These are phyloP conservation scores for Inga oerstediana DNA, from an alignment of 306 rosid genomes.

Conservation along the genomic window DNA sequence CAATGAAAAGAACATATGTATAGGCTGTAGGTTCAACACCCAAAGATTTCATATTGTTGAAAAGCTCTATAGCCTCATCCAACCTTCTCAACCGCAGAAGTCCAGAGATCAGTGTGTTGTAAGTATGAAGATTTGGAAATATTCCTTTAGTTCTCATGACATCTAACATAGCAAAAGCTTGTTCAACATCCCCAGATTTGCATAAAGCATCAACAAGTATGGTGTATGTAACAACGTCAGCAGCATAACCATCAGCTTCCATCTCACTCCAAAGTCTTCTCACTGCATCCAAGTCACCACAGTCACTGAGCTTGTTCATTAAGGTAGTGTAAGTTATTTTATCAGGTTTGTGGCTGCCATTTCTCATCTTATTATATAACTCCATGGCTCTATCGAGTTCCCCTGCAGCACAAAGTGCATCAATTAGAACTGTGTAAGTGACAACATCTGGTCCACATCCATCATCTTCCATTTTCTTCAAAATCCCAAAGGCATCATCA, in stretches of 20 bases:
- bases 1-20: constrained; percentile 85
- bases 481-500: constrained; percentile 69
- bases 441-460: constrained; percentile 91
- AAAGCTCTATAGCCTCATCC: constrained; percentile 74
- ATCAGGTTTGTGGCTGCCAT: constrained; percentile 79
- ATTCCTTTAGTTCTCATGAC: constrained; percentile 67
- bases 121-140: constrained; percentile 86
- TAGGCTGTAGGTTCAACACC: constrained; percentile 79
- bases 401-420: constrained; percentile 84
- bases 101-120: constrained; percentile 82
- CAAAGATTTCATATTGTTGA: constrained; percentile 64
- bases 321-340: constrained; percentile 78
- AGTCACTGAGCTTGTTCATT: constrained; percentile 72
- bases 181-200: constrained; percentile 66
- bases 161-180: constrained; percentile 69
- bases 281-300: constrained; percentile 58
- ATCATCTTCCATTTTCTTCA: constrained; percentile 83
- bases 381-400: constrained; percentile 69
- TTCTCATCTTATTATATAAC: constrained; percentile 69
- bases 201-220: constrained; percentile 74
- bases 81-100: constrained; percentile 64
- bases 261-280: constrained; percentile 78
- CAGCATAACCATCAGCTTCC: constrained; percentile 86
- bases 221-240: constrained; percentile 88
- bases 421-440: constrained; percentile 91